phyloP scores from a whole-genome alignment of 2,329 filamentous ascomycete species.

The Epichloe baconii region DNA sequence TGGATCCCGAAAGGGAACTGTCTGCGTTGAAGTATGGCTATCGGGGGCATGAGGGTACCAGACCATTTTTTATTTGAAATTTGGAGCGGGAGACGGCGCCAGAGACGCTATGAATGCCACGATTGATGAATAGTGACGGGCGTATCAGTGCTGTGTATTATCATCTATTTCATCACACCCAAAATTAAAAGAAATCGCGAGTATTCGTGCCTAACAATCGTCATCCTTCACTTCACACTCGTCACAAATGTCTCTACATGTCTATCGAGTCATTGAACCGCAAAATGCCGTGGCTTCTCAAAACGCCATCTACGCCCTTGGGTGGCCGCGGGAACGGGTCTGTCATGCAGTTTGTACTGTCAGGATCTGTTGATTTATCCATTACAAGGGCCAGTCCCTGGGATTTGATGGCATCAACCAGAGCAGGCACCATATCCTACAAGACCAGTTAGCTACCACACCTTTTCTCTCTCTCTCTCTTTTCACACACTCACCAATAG shows the following conservation, averaged over 20 bases:
- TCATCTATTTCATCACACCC: not conserved
- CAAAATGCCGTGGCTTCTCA: slow-evolving; percentile 77
- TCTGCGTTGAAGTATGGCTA: slow-evolving; percentile 49
- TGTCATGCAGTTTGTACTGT: slow-evolving; percentile 24
- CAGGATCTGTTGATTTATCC: slow-evolving; percentile 57
- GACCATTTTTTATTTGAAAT: too few species aligned
- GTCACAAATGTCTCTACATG: slow-evolving; percentile 27
- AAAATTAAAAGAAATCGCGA: not conserved
- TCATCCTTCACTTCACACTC: not conserved
- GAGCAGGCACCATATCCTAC: slow-evolving; percentile 81
- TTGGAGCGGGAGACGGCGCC: too few species aligned
- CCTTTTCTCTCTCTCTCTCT: too few species aligned
- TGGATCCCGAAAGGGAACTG: slow-evolving; percentile 56
- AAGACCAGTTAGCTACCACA: not conserved
- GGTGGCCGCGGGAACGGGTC: slow-evolving; percentile 50
- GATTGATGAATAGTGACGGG: too few species aligned
- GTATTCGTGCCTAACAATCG: not conserved
- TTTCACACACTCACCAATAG: slow-evolving; percentile 53
- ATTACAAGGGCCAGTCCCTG: slow-evolving; percentile 85
- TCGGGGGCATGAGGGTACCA: slow-evolving; percentile 40
- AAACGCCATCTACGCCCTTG: slow-evolving; percentile 74
- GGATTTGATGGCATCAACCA: slow-evolving; percentile 88
- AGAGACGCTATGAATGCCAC: not conserved
- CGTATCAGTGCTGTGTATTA: too few species aligned
- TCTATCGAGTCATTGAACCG: slow-evolving; percentile 90